Percentiles rank a stretch among this genome's conserved stretches.
Evolutionary conservation across 768 basidiomycete species (phyloP).

Genomic region (Lepiota brunneoincarnata): DNA sequence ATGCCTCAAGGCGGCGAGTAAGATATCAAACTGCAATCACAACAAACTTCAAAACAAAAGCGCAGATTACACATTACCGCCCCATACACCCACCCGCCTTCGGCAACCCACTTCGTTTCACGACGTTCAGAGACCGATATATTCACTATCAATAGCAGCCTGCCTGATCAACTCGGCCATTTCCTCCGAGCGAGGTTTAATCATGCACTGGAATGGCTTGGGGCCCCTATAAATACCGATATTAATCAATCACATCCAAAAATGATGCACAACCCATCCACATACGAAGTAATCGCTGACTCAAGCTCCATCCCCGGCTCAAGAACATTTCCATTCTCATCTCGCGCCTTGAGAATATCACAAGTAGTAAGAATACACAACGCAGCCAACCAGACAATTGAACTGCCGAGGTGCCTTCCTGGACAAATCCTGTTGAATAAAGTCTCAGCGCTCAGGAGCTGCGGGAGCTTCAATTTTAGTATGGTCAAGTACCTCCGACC

Average conservation of each 20-base stretch:
- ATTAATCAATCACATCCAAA: not conserved
- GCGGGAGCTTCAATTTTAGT: not conserved
- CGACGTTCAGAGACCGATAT: constrained; percentile 5
- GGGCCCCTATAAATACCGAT: constrained; percentile 38
- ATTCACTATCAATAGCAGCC: constrained; percentile 20
- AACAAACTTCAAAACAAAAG: too few relatives aligned
- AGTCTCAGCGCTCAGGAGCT: not conserved
- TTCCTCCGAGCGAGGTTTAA: constrained; percentile 41
- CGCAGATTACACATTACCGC: too few relatives aligned
- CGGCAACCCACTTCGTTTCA: too few relatives aligned
- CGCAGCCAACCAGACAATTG: constrained; percentile 43
- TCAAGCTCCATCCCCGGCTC: constrained; percentile 27
- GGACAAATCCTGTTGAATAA: constrained; percentile 43
- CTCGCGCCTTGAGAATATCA: constrained; percentile 37
- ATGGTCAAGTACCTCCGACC: constrained; percentile 43
- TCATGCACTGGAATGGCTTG: constrained; percentile 44
- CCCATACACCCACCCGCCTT: too few relatives aligned
- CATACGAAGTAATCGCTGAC: constrained; percentile 12
- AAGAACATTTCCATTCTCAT: constrained; percentile 38
- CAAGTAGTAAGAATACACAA: constrained; percentile 40
- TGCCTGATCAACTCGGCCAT: constrained; percentile 27
- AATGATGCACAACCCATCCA: not conserved
- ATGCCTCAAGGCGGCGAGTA: too few relatives aligned
- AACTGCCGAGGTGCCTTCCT: constrained; percentile 47
- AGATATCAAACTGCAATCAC: too few relatives aligned